Conservation (phyloP, 2,329 filamentous ascomycete genomes). For the Xylariaceae sp. region DNA sequence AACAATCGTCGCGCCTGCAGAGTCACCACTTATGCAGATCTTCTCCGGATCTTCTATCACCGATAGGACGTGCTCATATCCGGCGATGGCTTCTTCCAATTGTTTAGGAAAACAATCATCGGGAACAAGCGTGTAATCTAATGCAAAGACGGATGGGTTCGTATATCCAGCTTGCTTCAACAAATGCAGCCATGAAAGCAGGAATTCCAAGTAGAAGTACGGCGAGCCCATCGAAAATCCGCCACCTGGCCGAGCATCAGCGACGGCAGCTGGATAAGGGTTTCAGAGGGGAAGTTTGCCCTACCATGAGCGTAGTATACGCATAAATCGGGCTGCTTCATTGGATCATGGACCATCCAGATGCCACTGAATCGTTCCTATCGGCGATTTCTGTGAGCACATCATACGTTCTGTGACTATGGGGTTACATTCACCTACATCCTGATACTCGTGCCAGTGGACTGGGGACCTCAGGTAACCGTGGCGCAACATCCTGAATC, state of each 20-base stretch:
- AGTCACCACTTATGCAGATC: conserved; percentile 72
- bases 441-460: conserved; percentile 53
- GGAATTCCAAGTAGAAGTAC: conserved; percentile 81
- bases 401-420: not conserved
- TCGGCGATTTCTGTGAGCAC: conserved; percentile 21
- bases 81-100: conserved; percentile 62
- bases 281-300: conserved; percentile 16
- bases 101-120: conserved; percentile 69
- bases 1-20: conserved; percentile 69
- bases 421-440: conserved; percentile 36
- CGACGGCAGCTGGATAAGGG: conserved; percentile 1
- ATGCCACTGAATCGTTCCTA: conserved; percentile 55
- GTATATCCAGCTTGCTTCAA: conserved; percentile 59
- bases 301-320: conserved; percentile 75
- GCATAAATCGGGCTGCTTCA: conserved; percentile 64
- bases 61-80: conserved; percentile 65
- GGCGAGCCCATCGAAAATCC: conserved; percentile 78
- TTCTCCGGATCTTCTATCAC: conserved; percentile 52
- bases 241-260: conserved; percentile 49
- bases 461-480: conserved; percentile 59
- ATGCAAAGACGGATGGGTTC: conserved; percentile 72
- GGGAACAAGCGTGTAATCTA: conserved; percentile 77
- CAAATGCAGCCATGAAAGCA: conserved; percentile 65
- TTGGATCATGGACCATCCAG: conserved; percentile 61
- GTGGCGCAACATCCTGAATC: conserved; percentile 70